Evolutionary conservation across 768 basidiomycete species (phyloP).

Genomic region (Baorangia bicolor): DNA sequence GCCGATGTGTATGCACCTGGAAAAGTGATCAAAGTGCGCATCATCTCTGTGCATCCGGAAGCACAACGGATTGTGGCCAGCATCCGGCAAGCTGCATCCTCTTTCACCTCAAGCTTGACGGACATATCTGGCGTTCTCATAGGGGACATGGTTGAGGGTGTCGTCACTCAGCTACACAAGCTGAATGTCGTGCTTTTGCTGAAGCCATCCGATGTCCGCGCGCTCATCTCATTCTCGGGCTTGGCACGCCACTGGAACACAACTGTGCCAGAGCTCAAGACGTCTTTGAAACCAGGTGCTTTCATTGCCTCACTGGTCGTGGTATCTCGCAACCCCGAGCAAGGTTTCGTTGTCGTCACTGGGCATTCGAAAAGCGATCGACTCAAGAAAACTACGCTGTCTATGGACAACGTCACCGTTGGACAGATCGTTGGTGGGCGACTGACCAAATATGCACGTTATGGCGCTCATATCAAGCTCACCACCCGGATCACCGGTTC

Average conservation of each 20-base stretch:
- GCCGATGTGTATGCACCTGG: slow-evolving; percentile 71
- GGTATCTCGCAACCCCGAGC: slow-evolving; percentile 85
- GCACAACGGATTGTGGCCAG: slow-evolving; percentile 75
- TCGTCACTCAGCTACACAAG: slow-evolving; percentile 79
- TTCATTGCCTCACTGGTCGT: slow-evolving; percentile 76
- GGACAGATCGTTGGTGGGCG: slow-evolving; percentile 81
- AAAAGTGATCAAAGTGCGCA: slow-evolving; percentile 80
- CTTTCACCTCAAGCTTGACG: slow-evolving; percentile 44
- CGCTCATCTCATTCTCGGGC: slow-evolving; percentile 83
- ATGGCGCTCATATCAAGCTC: slow-evolving; percentile 78
- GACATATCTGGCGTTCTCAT: slow-evolving; percentile 77
- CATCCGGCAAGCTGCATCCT: slow-evolving; percentile 72
- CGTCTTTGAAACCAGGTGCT: slow-evolving; percentile 64
- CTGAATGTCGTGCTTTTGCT: slow-evolving; percentile 78
- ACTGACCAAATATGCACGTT: slow-evolving; percentile 69
- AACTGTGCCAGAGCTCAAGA: slow-evolving; percentile 64
- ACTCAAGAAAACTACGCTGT: slow-evolving; percentile 49
- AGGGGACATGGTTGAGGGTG: slow-evolving; percentile 69
- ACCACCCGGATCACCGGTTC: slow-evolving; percentile 68
- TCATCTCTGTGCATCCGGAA: slow-evolving; percentile 61
- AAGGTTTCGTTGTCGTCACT: slow-evolving; percentile 83
- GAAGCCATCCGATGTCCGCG: slow-evolving; percentile 65
- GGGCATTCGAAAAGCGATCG: slow-evolving; percentile 61
- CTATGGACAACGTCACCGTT: slow-evolving; percentile 61
- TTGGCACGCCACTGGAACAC: slow-evolving; percentile 76